Base-by-base conservation (phyloP, 345 rosid species). In the Clausena lansium region DNA sequence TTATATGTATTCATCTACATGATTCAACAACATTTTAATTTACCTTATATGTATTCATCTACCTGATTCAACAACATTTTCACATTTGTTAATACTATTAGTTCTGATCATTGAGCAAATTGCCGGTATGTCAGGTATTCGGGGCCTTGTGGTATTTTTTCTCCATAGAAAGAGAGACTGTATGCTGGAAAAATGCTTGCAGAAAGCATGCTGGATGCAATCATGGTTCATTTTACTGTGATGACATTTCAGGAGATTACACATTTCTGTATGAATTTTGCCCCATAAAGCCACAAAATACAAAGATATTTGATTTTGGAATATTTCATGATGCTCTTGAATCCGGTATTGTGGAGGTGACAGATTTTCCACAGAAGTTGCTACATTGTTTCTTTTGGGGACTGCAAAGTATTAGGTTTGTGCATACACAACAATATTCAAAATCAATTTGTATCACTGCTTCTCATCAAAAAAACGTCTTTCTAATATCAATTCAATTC, bases 101-200 rank as follows among this genome's bases (percentile, higher is more conserved):
- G 19, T 30, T 57, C 22, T 73, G 33, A 60, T 22, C 32, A 22
- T 3, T 9, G 13, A 36, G 39, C 22, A 15, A 9, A 22, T 13
- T 36, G 22, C 13, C 33, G 70, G 6, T 6, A 0, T 17, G 41
- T 59, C 47, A 59, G 74, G 68, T 68, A 28, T 45, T 59, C 32
- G 79, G 79, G 58, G 60, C 74, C 4, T 69, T 69, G 11, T 68
- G 74, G 68, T 77, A 77, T 47, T 38, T 54, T 30, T 58, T 69
- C 30, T 52, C 74, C 15, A 8, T 77, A 6, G 67, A 69, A 28
- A 41, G 74, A 58, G 27, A 20, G 36, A 28, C 58, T 4, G 17
- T 8, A 38, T 77, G 79, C 45, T 77, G 79, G 79, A 39, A 69
- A n/a, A 11, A 8, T 15, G 38, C 58, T 13, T 65, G 63, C n/a